Base-by-base conservation (phyloP, 2,329 filamentous ascomycete species). In the Paecilomyces variotii region DNA sequence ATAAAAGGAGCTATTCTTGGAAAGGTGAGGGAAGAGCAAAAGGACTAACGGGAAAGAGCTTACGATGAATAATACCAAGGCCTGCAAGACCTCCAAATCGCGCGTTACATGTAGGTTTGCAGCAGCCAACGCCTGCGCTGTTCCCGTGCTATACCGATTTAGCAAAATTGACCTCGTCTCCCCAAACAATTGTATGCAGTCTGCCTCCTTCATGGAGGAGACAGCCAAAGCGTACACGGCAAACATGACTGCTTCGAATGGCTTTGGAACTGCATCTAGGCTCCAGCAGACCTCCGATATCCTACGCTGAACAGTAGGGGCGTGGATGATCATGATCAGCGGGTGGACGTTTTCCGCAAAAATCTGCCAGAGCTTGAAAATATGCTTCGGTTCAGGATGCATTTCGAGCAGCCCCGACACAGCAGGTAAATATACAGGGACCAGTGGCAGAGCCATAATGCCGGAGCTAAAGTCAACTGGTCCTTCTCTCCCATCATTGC, bases 41-140 rank as follows among this genome's bases (percentile, higher is more conserved):
- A 9, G 4, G 10, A 10, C 19, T 19, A 32, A 32, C 11, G 30
- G 7, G 30, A 32, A 32, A 10, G 7, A 5, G 1, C 61, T 3
- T 59, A 62, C 61, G 69, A 85, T 67, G 62, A 84, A 85, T 25
- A 87, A 72, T 0, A 84, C 72, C 27, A 87, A 69, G 5, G 84
- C 82, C 63, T 87, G 85, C 12, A 87, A 70, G 3, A 82, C 80
- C 19, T 80, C 76, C 62, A 87, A 75, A 64, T 85, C 82, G 58
- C 57, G 63, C 10, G 60, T 67, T 19, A 57, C 57, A 52, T 67
- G 59, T 50, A 68, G 59, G 24, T 59, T 61, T 2, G 62, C 59
- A 27, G 63, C 61, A 35, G 59, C 55, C 50, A 68, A 57, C 1
- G 66, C 66, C 26, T 54, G 54, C 51, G 64, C 62, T 19, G 65